Conservation (phyloP, 495 filamentous ascomycete species). For the Neurospora sp. region DNA sequence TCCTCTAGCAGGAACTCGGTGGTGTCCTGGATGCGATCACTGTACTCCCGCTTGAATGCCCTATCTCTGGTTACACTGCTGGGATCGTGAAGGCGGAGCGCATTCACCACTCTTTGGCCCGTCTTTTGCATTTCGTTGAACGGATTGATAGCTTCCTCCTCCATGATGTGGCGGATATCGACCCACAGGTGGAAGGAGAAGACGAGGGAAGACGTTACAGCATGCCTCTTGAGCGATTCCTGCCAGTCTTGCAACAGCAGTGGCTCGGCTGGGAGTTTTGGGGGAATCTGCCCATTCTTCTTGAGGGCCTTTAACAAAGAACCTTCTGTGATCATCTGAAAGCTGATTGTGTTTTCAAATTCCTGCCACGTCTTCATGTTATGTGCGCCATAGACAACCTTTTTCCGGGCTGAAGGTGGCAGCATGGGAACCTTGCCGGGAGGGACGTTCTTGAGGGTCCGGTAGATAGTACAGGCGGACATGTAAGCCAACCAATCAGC, state of each 20-base stretch:
- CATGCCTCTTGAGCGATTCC: slow-evolving; percentile 1
- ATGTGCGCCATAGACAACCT: slow-evolving; percentile 11
- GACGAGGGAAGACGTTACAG: slow-evolving; percentile 5
- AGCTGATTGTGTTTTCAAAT: slow-evolving; percentile 6
- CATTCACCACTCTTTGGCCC: slow-evolving; percentile 3
- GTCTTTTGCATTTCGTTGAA: slow-evolving; percentile 12
- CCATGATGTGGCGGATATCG: slow-evolving; percentile 22
- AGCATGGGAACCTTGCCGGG: slow-evolving; percentile 16
- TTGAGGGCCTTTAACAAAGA: slow-evolving; percentile 14
- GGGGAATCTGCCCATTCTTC: slow-evolving; percentile 1
- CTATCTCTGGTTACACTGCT: neutral
- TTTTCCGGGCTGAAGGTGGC: slow-evolving; percentile 1
- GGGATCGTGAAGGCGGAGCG: neutral
- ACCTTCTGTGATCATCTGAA: slow-evolving; percentile 10
- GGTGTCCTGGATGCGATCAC: slow-evolving; percentile 9
- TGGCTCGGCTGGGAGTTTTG: slow-evolving; percentile 9
- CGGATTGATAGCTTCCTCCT: slow-evolving; percentile 8
- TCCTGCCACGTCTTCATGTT: slow-evolving; percentile 3
- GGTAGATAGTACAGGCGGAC: slow-evolving; percentile 2
- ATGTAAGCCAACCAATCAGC: slow-evolving; percentile 14
- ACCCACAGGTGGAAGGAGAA: slow-evolving; percentile 19
- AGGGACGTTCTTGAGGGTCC: neutral
- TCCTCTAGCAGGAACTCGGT: slow-evolving; percentile 10
- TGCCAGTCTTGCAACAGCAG: slow-evolving; percentile 13
- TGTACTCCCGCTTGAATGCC: slow-evolving; percentile 7